Evolutionary conservation across 75 land plant species (phyloP).

Genomic region (Pinus taeda): DNA sequence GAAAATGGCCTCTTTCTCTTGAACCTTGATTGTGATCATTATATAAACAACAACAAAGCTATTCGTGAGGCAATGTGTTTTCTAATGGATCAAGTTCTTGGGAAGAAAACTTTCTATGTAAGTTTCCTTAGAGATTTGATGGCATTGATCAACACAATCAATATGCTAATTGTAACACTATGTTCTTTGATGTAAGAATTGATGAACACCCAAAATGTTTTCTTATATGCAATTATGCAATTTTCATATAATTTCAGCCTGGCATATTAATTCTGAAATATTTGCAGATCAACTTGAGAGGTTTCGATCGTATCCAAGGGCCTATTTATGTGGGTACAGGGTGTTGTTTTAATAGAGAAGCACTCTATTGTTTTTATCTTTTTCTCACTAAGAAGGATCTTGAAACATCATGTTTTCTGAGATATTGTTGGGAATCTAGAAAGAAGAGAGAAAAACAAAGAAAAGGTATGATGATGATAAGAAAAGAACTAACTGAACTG

Average conservation of each 20-base stretch:
- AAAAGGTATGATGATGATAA: slow-evolving; percentile 53
- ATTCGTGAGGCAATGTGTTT: slow-evolving; percentile 86
- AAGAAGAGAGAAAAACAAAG: slow-evolving; percentile 41
- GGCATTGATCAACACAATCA: slow-evolving; percentile 83
- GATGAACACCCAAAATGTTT: not conserved
- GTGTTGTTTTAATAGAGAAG: slow-evolving; percentile 81
- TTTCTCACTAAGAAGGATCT: slow-evolving; percentile 59
- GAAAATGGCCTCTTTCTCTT: slow-evolving; percentile 74
- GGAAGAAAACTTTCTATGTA: slow-evolving; percentile 76
- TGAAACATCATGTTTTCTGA: slow-evolving; percentile 56
- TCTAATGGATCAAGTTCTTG: slow-evolving; percentile 79
- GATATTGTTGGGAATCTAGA: slow-evolving; percentile 66
- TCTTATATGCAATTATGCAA: not conserved
- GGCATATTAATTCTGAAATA: not conserved
- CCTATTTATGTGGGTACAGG: slow-evolving; percentile 93
- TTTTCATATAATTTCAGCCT: not conserved
- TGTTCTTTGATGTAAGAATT: slow-evolving; percentile 80
- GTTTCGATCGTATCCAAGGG: slow-evolving; percentile 80
- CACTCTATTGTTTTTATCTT: slow-evolving; percentile 89
- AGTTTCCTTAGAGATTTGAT: slow-evolving; percentile 84
- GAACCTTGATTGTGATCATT: slow-evolving; percentile 89
- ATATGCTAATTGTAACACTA: slow-evolving; percentile 84
- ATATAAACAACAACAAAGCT: slow-evolving; percentile 87
- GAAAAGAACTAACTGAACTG: slow-evolving; percentile 52
- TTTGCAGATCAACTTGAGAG: slow-evolving; percentile 85